phyloP scores from a whole-genome alignment of 2,329 filamentous ascomycete genomes.

The Sporothrix dimorphospora region DNA sequence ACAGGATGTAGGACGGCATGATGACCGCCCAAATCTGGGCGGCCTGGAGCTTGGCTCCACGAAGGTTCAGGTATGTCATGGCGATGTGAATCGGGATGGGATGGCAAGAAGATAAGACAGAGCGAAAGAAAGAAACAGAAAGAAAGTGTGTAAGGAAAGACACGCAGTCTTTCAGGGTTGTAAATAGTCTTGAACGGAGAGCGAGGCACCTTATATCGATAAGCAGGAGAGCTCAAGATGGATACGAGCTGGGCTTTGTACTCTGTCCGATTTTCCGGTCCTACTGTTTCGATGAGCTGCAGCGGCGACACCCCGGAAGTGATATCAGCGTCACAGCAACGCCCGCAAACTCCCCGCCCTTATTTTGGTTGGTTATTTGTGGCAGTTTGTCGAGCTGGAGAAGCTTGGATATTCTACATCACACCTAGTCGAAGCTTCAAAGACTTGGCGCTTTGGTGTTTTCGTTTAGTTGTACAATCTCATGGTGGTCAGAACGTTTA shows the following conservation, averaged over 20 bases:
- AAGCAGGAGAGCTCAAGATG: not conserved
- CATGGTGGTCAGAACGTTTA: not conserved
- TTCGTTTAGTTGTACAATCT: not conserved
- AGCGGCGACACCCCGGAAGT: not conserved
- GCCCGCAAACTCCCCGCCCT: not conserved
- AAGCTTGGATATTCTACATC: not conserved
- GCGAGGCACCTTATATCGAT: not conserved
- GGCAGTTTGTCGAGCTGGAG: not conserved
- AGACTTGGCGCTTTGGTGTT: not conserved
- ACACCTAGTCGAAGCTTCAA: not conserved
- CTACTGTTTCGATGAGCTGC: not conserved
- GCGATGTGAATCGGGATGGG: not conserved
- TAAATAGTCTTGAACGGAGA: too few species aligned
- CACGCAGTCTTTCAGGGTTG: not conserved
- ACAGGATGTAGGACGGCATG: slow-evolving; percentile 19
- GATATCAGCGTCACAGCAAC: not conserved
- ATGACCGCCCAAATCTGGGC: slow-evolving; percentile 21
- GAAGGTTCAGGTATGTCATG: slow-evolving; percentile 8
- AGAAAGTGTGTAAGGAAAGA: not conserved
- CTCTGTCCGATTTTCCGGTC: not conserved
- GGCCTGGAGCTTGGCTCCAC: slow-evolving; percentile 22
- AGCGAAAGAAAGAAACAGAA: not conserved
- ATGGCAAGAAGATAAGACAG: not conserved
- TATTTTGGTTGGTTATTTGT: not conserved
- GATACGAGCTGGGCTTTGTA: not conserved